Base-by-base conservation (phyloP, 2,329 filamentous ascomycete species). In the Ceratocystis ficicola region DNA sequence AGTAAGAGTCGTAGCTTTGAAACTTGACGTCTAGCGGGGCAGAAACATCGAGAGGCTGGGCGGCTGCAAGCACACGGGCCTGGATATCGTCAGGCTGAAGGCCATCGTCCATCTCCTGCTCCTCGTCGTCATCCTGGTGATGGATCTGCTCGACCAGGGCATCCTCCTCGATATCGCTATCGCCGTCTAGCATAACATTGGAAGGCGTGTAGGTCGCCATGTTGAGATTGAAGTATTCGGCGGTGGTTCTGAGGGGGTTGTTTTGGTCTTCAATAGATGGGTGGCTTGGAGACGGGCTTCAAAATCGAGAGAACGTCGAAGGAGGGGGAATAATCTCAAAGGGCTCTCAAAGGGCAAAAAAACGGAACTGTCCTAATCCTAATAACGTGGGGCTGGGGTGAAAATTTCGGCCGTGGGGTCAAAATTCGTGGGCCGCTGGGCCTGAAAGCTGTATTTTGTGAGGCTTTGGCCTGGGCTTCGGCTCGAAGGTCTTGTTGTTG, bases 1-100 rank as follows among this genome's bases (percentile, higher is more conserved):
- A 99, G 84, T 99, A 99, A 76, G 90, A 90, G 80, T 99, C 94
- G 82, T 99, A 99, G 80, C 92, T 96, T 77, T 90, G 87, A 80
- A 97, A 96, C 80, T 97, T 97, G 76, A 90, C 89, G 78, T 97
- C 94, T 66, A 99, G 83, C 44, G 92, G 90, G 61, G 94, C 94
- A 74, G 94, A 91, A 77, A 95, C 97, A 76, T 99, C 94, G 71
- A 99, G 83, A 63, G 94, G 94, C 73, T 94, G 93, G 70, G 94
- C 94, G 68, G 94, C 94, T 70, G 92, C 90, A 70, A 87, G 87
- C 69, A 99, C 83, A 76, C 94, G 89, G 69, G 90, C 88, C 79
- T 97, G 92, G 73, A 99, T 90, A 75, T 97, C 94, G 77, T 95
- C 90, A 74, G 85, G 82, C 77, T 90, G 88, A 76, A 85, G 86